Percentiles rank a stretch among this genome's conserved stretches.
These are phyloP conservation scores for Cladophialophora chaetospira DNA, from an alignment of 2,329 filamentous ascomycete species.

Conservation along the genomic window DNA sequence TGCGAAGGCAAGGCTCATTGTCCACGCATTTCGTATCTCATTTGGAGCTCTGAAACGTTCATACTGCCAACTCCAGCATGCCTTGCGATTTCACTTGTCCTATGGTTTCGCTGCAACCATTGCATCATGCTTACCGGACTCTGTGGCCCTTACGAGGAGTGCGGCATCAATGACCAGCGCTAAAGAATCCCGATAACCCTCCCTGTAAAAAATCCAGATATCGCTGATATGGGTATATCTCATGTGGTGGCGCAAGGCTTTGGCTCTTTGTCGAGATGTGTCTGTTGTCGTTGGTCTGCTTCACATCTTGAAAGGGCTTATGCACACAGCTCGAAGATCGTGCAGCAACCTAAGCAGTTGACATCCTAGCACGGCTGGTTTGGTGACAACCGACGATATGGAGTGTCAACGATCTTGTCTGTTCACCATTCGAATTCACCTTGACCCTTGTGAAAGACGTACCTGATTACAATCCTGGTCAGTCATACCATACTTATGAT, in stretches of 20 bases:
- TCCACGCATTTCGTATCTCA: neutral
- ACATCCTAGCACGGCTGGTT: neutral
- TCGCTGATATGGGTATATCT: neutral
- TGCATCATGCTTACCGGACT: too few species aligned
- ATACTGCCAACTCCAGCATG: neutral
- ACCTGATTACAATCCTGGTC: constrained; percentile 53
- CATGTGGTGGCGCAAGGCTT: neutral
- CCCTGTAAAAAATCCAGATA: neutral
- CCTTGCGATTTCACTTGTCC: too few species aligned
- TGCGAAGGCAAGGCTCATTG: too few species aligned
- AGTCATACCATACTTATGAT: constrained; percentile 22
- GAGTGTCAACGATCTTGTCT: neutral
- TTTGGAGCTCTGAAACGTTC: neutral
- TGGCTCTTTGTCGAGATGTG: neutral
- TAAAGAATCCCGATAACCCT: neutral
- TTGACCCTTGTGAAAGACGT: constrained; percentile 95
- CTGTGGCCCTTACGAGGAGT: too few species aligned
- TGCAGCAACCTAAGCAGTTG: neutral
- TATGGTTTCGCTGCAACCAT: too few species aligned
- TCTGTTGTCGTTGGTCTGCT: neutral
- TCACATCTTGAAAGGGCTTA: neutral
- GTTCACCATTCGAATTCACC: constrained; percentile 96
- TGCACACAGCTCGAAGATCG: neutral
- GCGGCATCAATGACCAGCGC: neutral
- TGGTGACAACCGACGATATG: neutral